Evolutionary conservation across 352 stramenopile species (phyloP).

Genomic region (Phytophthora pluvialis): DNA sequence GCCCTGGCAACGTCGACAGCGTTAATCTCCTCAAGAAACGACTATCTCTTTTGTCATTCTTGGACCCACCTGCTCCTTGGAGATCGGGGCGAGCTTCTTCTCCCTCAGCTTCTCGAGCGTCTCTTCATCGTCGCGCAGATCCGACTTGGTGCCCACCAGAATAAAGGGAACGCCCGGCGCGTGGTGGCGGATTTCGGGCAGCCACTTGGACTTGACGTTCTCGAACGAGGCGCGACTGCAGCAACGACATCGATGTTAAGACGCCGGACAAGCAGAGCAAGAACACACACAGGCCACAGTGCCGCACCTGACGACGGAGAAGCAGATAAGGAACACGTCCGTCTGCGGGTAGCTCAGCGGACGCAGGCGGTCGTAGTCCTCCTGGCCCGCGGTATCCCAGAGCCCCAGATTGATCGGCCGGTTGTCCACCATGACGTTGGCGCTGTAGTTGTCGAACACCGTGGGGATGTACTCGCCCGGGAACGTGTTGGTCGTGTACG

Average conservation of each 20-base stretch:
- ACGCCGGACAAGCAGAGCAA: too few relatives aligned
- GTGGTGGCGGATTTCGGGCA: constrained; percentile 90
- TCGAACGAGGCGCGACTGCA: constrained; percentile 92
- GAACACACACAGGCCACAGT: background rate
- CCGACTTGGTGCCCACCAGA: constrained; percentile 95
- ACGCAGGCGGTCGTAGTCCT: constrained; percentile 96
- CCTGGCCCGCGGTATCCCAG: constrained; percentile 97
- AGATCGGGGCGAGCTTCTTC: constrained; percentile 83
- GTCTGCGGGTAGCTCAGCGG: constrained; percentile 96
- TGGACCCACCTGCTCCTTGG: constrained; percentile 62
- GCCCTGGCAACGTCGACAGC: constrained; percentile 45
- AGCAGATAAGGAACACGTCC: constrained; percentile 97
- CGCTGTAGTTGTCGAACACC: constrained; percentile 95
- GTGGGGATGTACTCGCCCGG: constrained; percentile 97
- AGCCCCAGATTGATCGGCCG: constrained; percentile 96
- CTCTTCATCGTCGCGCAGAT: constrained; percentile 91
- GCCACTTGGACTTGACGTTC: constrained; percentile 96
- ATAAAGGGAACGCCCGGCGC: constrained; percentile 94
- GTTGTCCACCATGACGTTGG: constrained; percentile 93
- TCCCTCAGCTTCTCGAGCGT: constrained; percentile 89
- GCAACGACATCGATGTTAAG: constrained; percentile 7
- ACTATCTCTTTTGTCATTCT: background rate
- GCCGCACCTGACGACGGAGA: constrained; percentile 90
- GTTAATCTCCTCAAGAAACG: constrained; percentile 3
- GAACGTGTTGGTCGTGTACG: constrained; percentile 97